These are phyloP conservation scores for Lasiodiplodia sp. DNA, from an alignment of 2,329 filamentous ascomycete species.

Conservation along the genomic window DNA sequence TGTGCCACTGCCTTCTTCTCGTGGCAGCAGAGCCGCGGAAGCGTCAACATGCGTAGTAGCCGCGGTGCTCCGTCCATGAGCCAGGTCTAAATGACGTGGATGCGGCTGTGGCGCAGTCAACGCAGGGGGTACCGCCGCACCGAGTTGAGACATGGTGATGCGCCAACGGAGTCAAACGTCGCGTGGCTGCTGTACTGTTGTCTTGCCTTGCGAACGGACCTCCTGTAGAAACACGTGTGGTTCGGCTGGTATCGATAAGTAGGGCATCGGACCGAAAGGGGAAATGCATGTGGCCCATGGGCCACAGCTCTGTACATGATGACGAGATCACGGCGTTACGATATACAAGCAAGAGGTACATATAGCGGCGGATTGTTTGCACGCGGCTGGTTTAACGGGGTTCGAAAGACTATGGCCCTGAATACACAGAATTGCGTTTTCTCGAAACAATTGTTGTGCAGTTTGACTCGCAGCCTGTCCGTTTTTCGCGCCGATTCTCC, in stretches of 20 bases:
- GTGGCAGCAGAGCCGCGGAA: constrained; percentile 54
- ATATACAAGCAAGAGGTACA: constrained; percentile 2
- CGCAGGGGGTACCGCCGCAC: not conserved
- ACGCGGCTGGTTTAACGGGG: not conserved
- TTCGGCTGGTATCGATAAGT: constrained; percentile 14
- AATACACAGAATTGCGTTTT: constrained; percentile 9
- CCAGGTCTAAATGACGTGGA: constrained; percentile 56
- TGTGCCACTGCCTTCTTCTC: constrained; percentile 60
- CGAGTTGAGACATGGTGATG: not conserved
- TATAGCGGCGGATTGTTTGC: not conserved
- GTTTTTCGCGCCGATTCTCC: constrained; percentile 23
- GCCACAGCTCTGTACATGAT: constrained; percentile 17
- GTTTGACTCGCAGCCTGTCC: constrained; percentile 20
- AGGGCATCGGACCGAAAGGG: constrained; percentile 21
- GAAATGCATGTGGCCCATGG: constrained; percentile 2
- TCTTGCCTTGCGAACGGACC: not conserved
- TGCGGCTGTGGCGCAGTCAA: not conserved
- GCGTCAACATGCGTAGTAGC: constrained; percentile 54
- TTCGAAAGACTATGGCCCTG: not conserved
- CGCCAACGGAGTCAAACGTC: not conserved
- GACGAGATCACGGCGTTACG: constrained; percentile 18
- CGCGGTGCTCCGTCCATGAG: constrained; percentile 60
- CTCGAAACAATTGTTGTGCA: constrained; percentile 3
- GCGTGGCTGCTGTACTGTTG: not conserved
- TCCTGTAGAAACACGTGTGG: not conserved